Base-by-base conservation (phyloP, 2,329 filamentous ascomycete species). In the Apiospora koreana region DNA sequence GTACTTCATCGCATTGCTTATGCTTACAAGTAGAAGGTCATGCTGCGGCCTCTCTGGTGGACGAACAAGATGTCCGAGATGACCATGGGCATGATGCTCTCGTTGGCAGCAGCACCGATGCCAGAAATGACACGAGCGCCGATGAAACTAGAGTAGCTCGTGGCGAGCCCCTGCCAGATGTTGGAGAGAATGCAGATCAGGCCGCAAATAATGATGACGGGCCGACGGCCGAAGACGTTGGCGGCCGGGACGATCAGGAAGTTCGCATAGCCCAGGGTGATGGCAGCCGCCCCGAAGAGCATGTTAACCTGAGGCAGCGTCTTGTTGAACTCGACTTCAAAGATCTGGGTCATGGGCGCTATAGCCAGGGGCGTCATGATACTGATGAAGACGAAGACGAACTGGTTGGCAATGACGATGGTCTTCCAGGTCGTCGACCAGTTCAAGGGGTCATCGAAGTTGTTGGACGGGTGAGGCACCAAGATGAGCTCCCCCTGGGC, bases 281-380 rank as follows among this genome's bases (percentile, higher is more conserved):
- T 77, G 69, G 77, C 78, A 6, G 76, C 76, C 14, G 73, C 78
- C 46, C 78, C 78, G 70, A 80, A 79, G 14, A 81, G 74, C 73
- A 80, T 75, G 70, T 79, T 80, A 62, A 80, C 77, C 70, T 80
- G 74, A 1, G 78, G 74, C 10, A 81, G 71, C 8, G 76, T 75
- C 70, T 77, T 80, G 69, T 77, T 54, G 71, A 79, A 81, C 72
- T 80, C 77, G 64, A 73, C 71, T 68, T 79, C 77, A 73, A 81
- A 80, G 62, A 81, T 77, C 54, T 76, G 73, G 9, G 80, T 79
- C 71, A 82, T 71, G 16, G 80, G 79, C 65, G 80, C 74, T 68
- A 81, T 79, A 64, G 79, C 77, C 43, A 81, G 75, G 12, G 79
- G 77, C 46, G 79, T 80, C 71, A 81, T 70, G 73, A 81, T 79